Base-by-base conservation (phyloP, 192 early-diverging fungal species). In the Backusella morwellensis region DNA sequence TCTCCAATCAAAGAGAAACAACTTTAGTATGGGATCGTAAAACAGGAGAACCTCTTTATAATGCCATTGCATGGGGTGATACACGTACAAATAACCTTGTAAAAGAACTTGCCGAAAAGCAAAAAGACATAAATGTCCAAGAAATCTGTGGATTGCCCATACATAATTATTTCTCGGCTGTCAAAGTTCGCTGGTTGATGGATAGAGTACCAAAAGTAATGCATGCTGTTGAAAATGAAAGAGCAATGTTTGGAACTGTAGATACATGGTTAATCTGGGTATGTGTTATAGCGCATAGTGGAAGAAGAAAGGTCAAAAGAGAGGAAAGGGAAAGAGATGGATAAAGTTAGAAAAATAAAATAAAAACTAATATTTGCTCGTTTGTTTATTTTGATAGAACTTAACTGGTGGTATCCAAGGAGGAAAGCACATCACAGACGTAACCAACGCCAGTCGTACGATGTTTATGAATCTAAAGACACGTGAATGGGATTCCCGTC, bases 1-100 rank as follows among this genome's bases (percentile, higher is more conserved):
- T 98, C 73, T 97, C 96, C 26, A 98, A 97, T 86, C 97, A 98
- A 84, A 91, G 97, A 78, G 97, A 98, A 81, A 98, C 97, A 5
- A 91, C 92, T 15, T 87, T 97, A 41, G 93, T 89, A 14, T 98
- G 96, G 95, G 96, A 98, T 83, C 87, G 76, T 47, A 84, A 71
- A 35, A 95, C 95, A 5, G 97, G 97, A 63, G 80, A 91, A 77
- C 92, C 92, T 1, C 85, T 97, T 54, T 90, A 93, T 66, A 93
- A 96, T 76, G 96, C 96, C 17, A 92, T 97, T 78, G 95, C 97
- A 42, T 98, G 97, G 97, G 91, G 91, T 71, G 97, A 98, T 76
- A 87, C 92, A 42, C 90, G 97, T 67, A 97, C 97, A 15, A 88
- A 92, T 72, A 85, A 90, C 14, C 82, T 93, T 8, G 97, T 98